Conservation (phyloP, 108 stramenopile species). For the Cyclotella choctawhatcheeana region DNA sequence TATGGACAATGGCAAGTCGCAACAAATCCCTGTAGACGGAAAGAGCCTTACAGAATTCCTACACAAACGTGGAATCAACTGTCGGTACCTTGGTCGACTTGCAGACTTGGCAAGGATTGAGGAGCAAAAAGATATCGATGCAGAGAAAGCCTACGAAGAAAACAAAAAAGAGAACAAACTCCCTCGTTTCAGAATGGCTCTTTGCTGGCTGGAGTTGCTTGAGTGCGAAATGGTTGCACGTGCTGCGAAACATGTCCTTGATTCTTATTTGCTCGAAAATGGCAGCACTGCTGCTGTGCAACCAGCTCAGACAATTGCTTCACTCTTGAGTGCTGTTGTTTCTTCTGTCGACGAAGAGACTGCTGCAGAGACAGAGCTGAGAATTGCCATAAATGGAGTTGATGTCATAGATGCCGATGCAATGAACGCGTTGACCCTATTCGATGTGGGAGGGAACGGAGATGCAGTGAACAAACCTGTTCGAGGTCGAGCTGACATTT, state of each 20-base stretch:
- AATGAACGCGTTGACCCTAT: slow-evolving; percentile 54
- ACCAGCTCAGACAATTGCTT: slow-evolving; percentile 80
- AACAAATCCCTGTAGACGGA: slow-evolving; percentile 80
- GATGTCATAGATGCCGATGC: slow-evolving; percentile 56
- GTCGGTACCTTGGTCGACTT: slow-evolving; percentile 93
- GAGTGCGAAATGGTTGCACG: slow-evolving; percentile 98
- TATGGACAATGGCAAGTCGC: slow-evolving; percentile 44
- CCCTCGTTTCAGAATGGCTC: slow-evolving; percentile 75
- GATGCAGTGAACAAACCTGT: slow-evolving; percentile 36
- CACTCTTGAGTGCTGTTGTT: slow-evolving; percentile 88
- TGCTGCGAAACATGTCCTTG: slow-evolving; percentile 88
- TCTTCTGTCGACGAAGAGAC: slow-evolving; percentile 82
- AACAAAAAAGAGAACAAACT: slow-evolving; percentile 39
- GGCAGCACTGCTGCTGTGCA: slow-evolving; percentile 57
- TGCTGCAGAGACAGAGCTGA: slow-evolving; percentile 74
- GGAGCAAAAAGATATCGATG: slow-evolving; percentile 73
- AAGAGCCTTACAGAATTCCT: slow-evolving; percentile 80
- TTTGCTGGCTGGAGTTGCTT: slow-evolving; percentile 92
- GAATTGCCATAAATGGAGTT: slow-evolving; percentile 23
- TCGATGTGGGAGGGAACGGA: slow-evolving; percentile 51
- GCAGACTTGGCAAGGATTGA: slow-evolving; percentile 80
- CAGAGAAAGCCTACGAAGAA: slow-evolving; percentile 48
- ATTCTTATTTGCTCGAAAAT: slow-evolving; percentile 68
- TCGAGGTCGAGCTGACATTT: slow-evolving; percentile 62
- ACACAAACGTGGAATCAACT: slow-evolving; percentile 93